Percentiles rank a stretch among this genome's conserved stretches.
Conservation (phyloP, 1,139 yeast species). For the Lodderomyces metapsilosis region DNA sequence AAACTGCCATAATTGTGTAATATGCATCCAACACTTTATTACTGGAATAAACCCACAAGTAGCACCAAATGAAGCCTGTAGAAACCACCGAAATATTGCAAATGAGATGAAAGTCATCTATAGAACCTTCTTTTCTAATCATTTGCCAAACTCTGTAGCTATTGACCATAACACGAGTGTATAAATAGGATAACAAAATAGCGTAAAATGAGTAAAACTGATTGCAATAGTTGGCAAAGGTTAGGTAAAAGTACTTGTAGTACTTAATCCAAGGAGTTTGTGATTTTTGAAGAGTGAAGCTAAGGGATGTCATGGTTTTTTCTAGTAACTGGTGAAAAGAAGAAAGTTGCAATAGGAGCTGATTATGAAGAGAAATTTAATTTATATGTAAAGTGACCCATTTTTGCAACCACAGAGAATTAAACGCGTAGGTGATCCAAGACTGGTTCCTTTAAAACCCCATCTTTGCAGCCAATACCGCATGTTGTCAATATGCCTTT, state of each 20-base stretch:
- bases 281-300: not conserved
- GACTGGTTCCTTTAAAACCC: no score
- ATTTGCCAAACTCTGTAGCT: not conserved
- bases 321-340: no score
- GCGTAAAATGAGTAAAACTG: not conserved
- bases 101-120: slow-evolving; percentile 11
- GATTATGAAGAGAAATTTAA: no score
- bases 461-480: no score
- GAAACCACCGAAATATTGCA: slow-evolving; percentile 10
- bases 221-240: not conserved
- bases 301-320: not conserved
- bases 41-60: slow-evolving; percentile 4
- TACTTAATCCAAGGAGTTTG: not conserved
- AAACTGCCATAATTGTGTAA: slow-evolving; percentile 6
- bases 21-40: slow-evolving; percentile 10
- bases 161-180: not conserved
- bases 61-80: slow-evolving; percentile 10
- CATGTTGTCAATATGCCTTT: no score
- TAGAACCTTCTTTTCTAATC: slow-evolving; percentile 9
- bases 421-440: no score
- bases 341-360: no score
- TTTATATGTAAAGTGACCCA: no score
- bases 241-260: not conserved
- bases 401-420: no score
- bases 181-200: not conserved